Conservation (phyloP, 768 basidiomycete species). For the Piloderma croceum region DNA sequence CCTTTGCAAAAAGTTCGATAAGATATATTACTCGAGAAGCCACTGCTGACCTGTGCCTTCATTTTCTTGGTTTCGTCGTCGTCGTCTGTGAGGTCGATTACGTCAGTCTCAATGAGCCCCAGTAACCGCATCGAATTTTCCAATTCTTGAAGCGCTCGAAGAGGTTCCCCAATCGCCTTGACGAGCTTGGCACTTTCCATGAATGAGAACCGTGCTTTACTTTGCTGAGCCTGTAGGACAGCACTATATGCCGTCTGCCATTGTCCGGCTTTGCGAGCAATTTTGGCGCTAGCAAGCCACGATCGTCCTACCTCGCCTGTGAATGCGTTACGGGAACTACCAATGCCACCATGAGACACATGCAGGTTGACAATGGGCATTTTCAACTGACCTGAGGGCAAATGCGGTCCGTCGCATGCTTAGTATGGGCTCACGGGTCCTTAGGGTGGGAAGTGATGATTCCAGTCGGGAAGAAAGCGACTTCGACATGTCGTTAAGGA, state of each 20-base stretch:
- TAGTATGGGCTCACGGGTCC: constrained; percentile 80
- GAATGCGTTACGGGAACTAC: constrained; percentile 31
- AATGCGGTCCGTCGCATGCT: constrained; percentile 88
- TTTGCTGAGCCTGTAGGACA: constrained; percentile 80
- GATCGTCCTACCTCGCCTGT: constrained; percentile 66
- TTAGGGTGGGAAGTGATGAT: constrained; percentile 80
- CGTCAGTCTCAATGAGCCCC: constrained; percentile 40
- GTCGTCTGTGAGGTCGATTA: constrained; percentile 56
- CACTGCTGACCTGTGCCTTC: constrained; percentile 61
- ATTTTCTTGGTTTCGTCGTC: constrained; percentile 44
- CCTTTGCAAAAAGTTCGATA: constrained; percentile 36
- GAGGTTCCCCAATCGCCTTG: constrained; percentile 69
- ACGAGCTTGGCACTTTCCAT: constrained; percentile 87
- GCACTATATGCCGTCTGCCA: constrained; percentile 97
- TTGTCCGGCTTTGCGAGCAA: constrained; percentile 92
- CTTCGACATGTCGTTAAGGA: constrained; percentile 39
- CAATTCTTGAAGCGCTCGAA: constrained; percentile 83
- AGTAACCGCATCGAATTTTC: constrained; percentile 62
- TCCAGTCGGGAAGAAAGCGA: constrained; percentile 63
- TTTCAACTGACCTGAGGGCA: constrained; percentile 50
- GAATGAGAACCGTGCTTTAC: constrained; percentile 68
- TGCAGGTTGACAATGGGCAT: constrained; percentile 1
- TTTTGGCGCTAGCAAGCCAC: constrained; percentile 93
- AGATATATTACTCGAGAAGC: background rate
- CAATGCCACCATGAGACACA: constrained; percentile 12